Percentiles rank a stretch among this genome's conserved stretches.
phyloP scores from a whole-genome alignment of 78 protist genomes.

The slime mould (Dictyostelium discoideum) region DNA sequence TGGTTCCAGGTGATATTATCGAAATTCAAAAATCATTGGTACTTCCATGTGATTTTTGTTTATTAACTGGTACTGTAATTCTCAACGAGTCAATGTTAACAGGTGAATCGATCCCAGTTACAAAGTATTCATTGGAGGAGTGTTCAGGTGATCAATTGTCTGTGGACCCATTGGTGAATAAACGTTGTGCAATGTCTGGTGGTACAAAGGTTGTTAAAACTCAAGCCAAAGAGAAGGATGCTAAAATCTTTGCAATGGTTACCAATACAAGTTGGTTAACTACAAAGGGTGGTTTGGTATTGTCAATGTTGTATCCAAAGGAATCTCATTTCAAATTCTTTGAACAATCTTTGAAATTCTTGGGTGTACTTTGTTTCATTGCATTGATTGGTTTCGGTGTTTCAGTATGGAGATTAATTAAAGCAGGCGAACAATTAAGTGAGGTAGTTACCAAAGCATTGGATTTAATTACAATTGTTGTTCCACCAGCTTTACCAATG shows the following conservation, averaged over 20 bases:
- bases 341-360: constrained; percentile 84
- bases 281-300: constrained; percentile 84
- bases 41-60: constrained; percentile 94
- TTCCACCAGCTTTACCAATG: constrained; percentile 94
- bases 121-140: constrained; percentile 56
- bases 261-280: constrained; percentile 84
- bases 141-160: constrained; percentile 49
- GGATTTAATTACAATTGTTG: constrained; percentile 93
- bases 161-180: not conserved
- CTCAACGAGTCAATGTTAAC: constrained; percentile 98
- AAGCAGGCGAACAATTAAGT: not conserved
- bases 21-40: not conserved
- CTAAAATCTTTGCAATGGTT: constrained; percentile 57
- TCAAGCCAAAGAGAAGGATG: not conserved
- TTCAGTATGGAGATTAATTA: not conserved
- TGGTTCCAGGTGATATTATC: constrained; percentile 80
- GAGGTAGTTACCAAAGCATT: constrained; percentile 62
- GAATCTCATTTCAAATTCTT: constrained; percentile 76
- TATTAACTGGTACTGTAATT: constrained; percentile 93
- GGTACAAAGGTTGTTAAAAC: constrained; percentile 58
- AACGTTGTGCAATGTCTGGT: constrained; percentile 62
- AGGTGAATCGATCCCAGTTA: constrained; percentile 97
- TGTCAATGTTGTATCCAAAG: constrained; percentile 86
- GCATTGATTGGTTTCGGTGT: constrained; percentile 61
- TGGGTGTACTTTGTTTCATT: constrained; percentile 53